Percentiles rank a stretch among this genome's conserved stretches.
phyloP scores from a whole-genome alignment of 2,329 filamentous ascomycete species.

The Claviceps capensis region DNA sequence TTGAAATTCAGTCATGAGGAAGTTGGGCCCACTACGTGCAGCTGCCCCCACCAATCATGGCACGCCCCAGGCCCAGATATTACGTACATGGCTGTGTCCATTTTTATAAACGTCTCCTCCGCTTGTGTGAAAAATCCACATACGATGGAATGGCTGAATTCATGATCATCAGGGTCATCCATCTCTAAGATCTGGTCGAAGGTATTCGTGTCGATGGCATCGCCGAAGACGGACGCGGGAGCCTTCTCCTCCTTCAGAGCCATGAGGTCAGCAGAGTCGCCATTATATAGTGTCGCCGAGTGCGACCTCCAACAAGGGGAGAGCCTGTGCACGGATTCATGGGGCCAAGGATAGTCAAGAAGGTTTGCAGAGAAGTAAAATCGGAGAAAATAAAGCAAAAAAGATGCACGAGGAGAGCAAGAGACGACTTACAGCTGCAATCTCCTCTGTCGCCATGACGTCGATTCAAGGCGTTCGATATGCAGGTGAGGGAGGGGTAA shows the following conservation, averaged over 20 bases:
- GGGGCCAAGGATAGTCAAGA: background rate
- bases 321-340: no score
- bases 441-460: slow-evolving; percentile 20
- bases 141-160: slow-evolving; percentile 83
- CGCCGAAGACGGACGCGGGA: slow-evolving; percentile 34
- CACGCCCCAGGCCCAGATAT: background rate
- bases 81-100: slow-evolving; percentile 72
- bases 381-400: background rate
- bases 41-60: no score
- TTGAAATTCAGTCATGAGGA: no score
- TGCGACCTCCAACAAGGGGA: no score
- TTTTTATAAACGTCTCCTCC: slow-evolving; percentile 69
- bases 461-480: background rate
- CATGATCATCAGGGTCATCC: slow-evolving; percentile 79
- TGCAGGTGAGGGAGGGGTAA: slow-evolving; percentile 1
- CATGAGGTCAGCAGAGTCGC: slow-evolving; percentile 10
- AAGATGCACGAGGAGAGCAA: background rate
- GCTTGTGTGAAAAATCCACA: slow-evolving; percentile 90
- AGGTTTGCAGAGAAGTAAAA: background rate
- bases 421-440: slow-evolving; percentile 18
- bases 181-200: slow-evolving; percentile 97
- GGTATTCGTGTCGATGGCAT: slow-evolving; percentile 63
- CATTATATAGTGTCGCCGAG: background rate
- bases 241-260: background rate
- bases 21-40: no score